Evolutionary conservation across 148 eudicot species (phyloP).

Genomic region (Arctostaphylos glauca): DNA sequence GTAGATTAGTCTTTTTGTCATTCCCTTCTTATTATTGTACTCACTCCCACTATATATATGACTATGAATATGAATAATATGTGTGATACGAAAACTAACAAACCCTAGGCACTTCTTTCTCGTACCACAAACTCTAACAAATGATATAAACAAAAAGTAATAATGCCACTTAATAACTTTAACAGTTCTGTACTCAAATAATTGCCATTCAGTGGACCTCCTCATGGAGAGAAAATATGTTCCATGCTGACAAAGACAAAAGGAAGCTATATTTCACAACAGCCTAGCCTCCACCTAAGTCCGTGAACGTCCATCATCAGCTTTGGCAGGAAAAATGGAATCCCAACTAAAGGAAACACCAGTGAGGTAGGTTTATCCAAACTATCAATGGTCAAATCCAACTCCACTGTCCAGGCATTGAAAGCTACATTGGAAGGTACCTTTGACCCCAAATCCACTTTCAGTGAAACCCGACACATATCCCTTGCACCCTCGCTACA

Average conservation of each 20-base stretch:
- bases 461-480: not conserved
- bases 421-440: not conserved
- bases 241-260: not conserved
- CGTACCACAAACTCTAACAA: not conserved
- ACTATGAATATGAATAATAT: too few species aligned
- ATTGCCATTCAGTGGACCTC: not conserved
- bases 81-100: too few species aligned
- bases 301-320: not conserved
- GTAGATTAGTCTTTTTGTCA: too few species aligned
- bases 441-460: not conserved
- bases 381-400: not conserved
- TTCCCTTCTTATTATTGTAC: too few species aligned
- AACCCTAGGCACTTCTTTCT: too few species aligned
- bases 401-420: not conserved
- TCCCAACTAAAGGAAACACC: not conserved
- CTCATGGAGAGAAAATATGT: not conserved
- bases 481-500: not conserved
- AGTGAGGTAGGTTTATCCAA: not conserved
- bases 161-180: not conserved
- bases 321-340: not conserved
- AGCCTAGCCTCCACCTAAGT: not conserved
- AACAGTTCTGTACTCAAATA: not conserved
- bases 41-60: too few species aligned
- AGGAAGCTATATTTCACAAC: not conserved
- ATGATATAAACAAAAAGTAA: not conserved